phyloP scores from a whole-genome alignment of 345 rosid species.

The Theobroma cacao region DNA sequence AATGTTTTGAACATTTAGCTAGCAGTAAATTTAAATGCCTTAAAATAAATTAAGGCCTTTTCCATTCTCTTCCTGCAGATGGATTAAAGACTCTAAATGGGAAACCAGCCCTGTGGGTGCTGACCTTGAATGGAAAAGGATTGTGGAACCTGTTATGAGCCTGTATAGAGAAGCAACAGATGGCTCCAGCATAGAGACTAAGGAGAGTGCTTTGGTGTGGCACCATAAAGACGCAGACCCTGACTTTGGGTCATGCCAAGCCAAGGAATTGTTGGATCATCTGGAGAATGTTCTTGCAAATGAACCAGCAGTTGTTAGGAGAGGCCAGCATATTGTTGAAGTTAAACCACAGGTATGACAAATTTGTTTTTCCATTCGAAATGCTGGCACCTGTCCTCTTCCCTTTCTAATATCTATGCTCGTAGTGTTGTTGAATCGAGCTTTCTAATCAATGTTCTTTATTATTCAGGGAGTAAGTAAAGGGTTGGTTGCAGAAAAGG shows the following conservation, averaged over 20 bases:
- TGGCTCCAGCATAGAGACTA: conserved; percentile 75
- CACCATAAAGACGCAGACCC: conserved; percentile 97
- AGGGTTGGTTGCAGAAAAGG: conserved; percentile 74
- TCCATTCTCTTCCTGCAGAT: conserved; percentile 34
- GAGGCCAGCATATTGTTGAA: conserved; percentile 89
- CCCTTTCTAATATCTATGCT: background rate
- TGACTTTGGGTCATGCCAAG: conserved; percentile 89
- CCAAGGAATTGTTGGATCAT: conserved; percentile 83
- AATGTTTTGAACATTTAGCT: background rate
- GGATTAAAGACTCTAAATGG: conserved; percentile 65
- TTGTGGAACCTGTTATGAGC: conserved; percentile 83
- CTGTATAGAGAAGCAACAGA: conserved; percentile 78
- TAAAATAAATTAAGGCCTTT: background rate
- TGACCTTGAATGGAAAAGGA: conserved; percentile 77
- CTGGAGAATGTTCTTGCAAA: conserved; percentile 80
- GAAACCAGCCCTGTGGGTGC: conserved; percentile 44
- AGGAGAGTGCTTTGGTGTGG: conserved; percentile 90
- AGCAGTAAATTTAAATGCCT: background rate
- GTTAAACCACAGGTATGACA: conserved; percentile 80
- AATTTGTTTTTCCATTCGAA: background rate
- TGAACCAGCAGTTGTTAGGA: conserved; percentile 80
- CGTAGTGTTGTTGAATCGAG: background rate
- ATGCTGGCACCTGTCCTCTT: no score
- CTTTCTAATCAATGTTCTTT: background rate
- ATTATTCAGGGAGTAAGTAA: conserved; percentile 74